These are phyloP conservation scores for Amaranthus cruentus DNA, from an alignment of 148 eudicot species.

Conservation along the genomic window DNA sequence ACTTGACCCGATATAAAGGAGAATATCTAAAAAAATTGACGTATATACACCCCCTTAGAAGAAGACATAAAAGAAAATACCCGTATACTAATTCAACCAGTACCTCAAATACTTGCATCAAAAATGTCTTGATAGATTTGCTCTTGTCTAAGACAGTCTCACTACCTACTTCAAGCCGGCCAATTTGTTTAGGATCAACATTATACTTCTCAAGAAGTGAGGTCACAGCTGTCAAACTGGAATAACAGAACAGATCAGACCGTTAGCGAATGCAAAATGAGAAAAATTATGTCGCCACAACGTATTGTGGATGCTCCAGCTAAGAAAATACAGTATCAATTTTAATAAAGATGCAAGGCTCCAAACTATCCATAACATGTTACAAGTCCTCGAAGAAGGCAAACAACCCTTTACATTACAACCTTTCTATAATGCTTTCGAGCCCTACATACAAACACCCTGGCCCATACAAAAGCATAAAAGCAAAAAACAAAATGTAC, in stretches of 20 bases:
- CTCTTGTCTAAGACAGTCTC: slow-evolving; percentile 99
- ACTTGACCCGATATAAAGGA: no score
- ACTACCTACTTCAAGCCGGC: slow-evolving; percentile 96
- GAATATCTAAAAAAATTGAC: no score
- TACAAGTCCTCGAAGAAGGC: no score
- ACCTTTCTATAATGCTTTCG: no score
- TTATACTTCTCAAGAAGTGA: slow-evolving; percentile 86
- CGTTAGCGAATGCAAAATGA: no score
- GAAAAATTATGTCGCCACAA: background rate
- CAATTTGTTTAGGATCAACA: slow-evolving; percentile 76
- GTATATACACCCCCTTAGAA: no score
- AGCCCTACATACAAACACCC: no score
- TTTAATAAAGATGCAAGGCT: background rate
- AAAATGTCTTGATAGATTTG: slow-evolving; percentile 97
- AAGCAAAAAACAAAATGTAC: no score
- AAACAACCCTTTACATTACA: no score
- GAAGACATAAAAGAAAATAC: background rate
- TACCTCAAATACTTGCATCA: slow-evolving; percentile 97
- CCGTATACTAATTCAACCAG: slow-evolving; percentile 2
- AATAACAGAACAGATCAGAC: slow-evolving; percentile 7
- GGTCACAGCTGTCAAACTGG: slow-evolving; percentile 87
- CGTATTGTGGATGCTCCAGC: background rate
- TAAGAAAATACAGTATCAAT: background rate
- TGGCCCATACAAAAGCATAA: no score
- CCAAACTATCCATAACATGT: background rate